A percentile compares a stretch with the other conserved stretches of the same genome.
These are phyloP conservation scores for Plasmodium gonderi DNA, from an alignment of 169 alveolate species.

Conservation along the genomic window DNA sequence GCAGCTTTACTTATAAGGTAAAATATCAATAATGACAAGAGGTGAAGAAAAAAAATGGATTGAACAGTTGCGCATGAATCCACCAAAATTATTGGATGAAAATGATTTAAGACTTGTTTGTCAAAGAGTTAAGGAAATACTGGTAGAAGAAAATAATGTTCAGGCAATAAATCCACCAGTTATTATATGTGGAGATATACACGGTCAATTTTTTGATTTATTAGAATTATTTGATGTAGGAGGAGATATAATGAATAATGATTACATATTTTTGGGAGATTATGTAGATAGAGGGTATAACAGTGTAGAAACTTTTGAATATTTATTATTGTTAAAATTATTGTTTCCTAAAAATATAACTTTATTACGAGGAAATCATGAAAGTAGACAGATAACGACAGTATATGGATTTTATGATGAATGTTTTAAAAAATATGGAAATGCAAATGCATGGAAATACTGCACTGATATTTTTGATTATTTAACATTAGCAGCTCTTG, in stretches of 20 bases:
- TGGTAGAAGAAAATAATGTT: slow-evolving; percentile 97
- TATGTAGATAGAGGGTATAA: slow-evolving; percentile 99
- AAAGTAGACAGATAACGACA: slow-evolving; percentile 96
- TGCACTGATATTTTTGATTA: slow-evolving; percentile 99
- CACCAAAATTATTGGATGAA: slow-evolving; percentile 93
- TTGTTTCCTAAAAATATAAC: slow-evolving; percentile 97
- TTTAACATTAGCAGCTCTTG: slow-evolving; percentile 96
- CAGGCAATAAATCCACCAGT: slow-evolving; percentile 98
- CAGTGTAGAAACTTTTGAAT: slow-evolving; percentile 98
- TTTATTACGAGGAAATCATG: slow-evolving; percentile 99
- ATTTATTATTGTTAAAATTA: slow-evolving; percentile 96
- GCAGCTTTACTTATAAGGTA: neutral
- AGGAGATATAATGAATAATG: slow-evolving; percentile 89
- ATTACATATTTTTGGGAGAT: slow-evolving; percentile 99
- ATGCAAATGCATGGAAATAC: slow-evolving; percentile 98
- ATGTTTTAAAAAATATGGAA: slow-evolving; percentile 98
- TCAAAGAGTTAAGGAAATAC: slow-evolving; percentile 96
- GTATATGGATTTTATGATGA: slow-evolving; percentile 99
- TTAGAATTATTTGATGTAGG: slow-evolving; percentile 94
- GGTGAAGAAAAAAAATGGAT: slow-evolving; percentile 92
- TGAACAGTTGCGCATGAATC: slow-evolving; percentile 93
- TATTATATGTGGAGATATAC: slow-evolving; percentile 98
- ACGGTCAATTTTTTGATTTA: slow-evolving; percentile 97
- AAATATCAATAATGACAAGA: slow-evolving; percentile 61
- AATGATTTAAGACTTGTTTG: slow-evolving; percentile 95